phyloP scores from a whole-genome alignment of 352 stramenopile genomes.

The Phytophthora podocarpi region DNA sequence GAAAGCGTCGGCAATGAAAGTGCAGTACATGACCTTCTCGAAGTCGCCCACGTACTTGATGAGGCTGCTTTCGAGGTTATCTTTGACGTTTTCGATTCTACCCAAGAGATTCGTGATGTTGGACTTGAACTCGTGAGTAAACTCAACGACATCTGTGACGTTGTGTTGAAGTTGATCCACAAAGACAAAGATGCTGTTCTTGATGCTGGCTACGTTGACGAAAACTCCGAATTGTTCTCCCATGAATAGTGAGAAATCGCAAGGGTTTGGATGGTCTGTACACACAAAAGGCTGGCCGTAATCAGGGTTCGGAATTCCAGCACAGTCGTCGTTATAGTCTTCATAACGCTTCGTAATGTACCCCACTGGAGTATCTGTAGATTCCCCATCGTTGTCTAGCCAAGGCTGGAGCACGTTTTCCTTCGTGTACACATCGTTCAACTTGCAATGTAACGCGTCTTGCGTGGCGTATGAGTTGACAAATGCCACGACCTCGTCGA shows the following conservation, averaged over 20 bases:
- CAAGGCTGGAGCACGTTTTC: constrained; percentile 46
- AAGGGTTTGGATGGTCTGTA: constrained; percentile 13
- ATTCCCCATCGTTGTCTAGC: constrained; percentile 26
- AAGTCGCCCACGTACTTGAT: constrained; percentile 61
- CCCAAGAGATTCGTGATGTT: constrained; percentile 42
- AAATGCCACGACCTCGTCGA: constrained; percentile 21
- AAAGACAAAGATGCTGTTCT: constrained; percentile 38
- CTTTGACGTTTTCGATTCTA: constrained; percentile 44
- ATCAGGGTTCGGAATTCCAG: constrained; percentile 9
- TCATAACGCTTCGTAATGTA: constrained; percentile 19
- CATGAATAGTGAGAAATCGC: constrained; percentile 25
- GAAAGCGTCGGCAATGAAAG: constrained; percentile 51
- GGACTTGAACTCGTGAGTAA: constrained; percentile 47
- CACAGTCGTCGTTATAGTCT: constrained; percentile 2
- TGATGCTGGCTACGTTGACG: constrained; percentile 24
- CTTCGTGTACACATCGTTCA: constrained; percentile 33
- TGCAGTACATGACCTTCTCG: constrained; percentile 61
- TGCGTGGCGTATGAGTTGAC: constrained; percentile 42
- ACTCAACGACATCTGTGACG: constrained; percentile 41
- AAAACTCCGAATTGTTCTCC: constrained; percentile 19
- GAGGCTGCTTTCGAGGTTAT: constrained; percentile 44
- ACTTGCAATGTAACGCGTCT: constrained; percentile 10
- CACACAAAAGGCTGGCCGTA: constrained; percentile 20
- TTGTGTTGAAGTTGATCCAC: constrained; percentile 44
- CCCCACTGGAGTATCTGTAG: neutral